phyloP scores from a whole-genome alignment of 129 eudicot species.

The Lactuca saligna region DNA sequence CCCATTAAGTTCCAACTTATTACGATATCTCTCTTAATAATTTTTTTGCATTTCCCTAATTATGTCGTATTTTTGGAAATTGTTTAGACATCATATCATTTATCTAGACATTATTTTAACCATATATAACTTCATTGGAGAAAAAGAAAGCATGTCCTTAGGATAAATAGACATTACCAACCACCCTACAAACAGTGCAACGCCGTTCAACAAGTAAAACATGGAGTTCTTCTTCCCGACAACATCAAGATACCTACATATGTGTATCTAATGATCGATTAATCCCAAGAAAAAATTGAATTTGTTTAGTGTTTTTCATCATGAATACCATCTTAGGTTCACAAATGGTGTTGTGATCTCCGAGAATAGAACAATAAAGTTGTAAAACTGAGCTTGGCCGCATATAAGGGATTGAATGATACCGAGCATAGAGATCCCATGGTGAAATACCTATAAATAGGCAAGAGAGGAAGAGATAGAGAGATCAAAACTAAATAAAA shows the following conservation, averaged over 20 bases:
- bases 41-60: neutral
- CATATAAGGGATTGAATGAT: slow-evolving; percentile 58
- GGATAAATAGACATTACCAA: slow-evolving; percentile 49
- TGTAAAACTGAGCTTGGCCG: slow-evolving; percentile 70
- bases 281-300: slow-evolving; percentile 5
- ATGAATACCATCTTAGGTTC: slow-evolving; percentile 68
- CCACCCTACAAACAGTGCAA: slow-evolving; percentile 77
- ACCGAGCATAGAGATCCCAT: slow-evolving; percentile 66
- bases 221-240: slow-evolving; percentile 67
- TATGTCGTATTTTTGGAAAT: too few relatives aligned
- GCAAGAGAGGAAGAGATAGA: neutral
- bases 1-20: neutral
- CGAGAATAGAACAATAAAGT: slow-evolving; percentile 69
- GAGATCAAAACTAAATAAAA: neutral
- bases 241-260: slow-evolving; percentile 66
- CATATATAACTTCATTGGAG: neutral
- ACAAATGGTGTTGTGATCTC: slow-evolving; percentile 84
- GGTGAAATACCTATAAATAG: slow-evolving; percentile 56
- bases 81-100: too few relatives aligned
- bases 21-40: too few relatives aligned
- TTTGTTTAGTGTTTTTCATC: neutral
- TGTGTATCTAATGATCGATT: slow-evolving; percentile 1
- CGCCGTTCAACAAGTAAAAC: slow-evolving; percentile 58
- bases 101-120: neutral
- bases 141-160: neutral